These are phyloP conservation scores for Didymella glomerata DNA, from an alignment of 2,329 filamentous ascomycete genomes.

Conservation along the genomic window DNA sequence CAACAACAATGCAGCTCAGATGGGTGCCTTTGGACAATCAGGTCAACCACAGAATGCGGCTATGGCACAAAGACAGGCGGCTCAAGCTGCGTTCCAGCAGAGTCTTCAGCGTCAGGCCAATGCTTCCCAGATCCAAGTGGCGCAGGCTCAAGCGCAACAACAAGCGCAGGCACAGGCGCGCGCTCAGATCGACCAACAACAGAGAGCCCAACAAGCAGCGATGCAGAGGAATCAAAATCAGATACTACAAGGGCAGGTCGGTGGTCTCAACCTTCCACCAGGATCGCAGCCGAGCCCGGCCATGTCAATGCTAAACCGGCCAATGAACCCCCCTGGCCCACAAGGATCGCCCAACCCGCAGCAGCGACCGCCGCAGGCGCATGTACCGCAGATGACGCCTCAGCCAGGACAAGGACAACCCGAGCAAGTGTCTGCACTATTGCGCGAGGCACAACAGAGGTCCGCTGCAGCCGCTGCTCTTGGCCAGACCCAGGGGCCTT, in stretches of 20 bases:
- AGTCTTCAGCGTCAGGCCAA: slow-evolving; percentile 49
- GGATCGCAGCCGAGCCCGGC: slow-evolving; percentile 55
- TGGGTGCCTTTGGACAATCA: slow-evolving; percentile 47
- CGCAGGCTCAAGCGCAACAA: slow-evolving; percentile 48
- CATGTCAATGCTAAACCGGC: slow-evolving; percentile 60
- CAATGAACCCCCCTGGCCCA: slow-evolving; percentile 58
- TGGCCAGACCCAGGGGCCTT: slow-evolving; percentile 36
- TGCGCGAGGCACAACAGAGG: slow-evolving; percentile 49
- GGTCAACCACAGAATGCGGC: slow-evolving; percentile 38
- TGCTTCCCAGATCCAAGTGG: slow-evolving; percentile 23
- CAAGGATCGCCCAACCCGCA: slow-evolving; percentile 45
- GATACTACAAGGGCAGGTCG: slow-evolving; percentile 47
- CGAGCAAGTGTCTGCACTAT: slow-evolving; percentile 39
- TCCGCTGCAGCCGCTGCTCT: slow-evolving; percentile 43
- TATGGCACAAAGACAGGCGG: slow-evolving; percentile 42
- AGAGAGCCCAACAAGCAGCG: slow-evolving; percentile 50
- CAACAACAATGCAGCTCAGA: slow-evolving; percentile 58
- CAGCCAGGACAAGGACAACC: slow-evolving; percentile 42
- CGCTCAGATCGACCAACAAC: slow-evolving; percentile 38
- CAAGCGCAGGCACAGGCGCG: slow-evolving; percentile 32
- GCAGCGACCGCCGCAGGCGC: slow-evolving; percentile 47
- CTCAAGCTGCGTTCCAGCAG: slow-evolving; percentile 35
- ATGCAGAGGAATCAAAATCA: slow-evolving; percentile 41
- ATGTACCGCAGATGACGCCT: slow-evolving; percentile 48
- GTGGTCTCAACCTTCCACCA: slow-evolving; percentile 55